phyloP scores from a whole-genome alignment of 1,284 basidiomycete genomes.

The Marasmius oreades region DNA sequence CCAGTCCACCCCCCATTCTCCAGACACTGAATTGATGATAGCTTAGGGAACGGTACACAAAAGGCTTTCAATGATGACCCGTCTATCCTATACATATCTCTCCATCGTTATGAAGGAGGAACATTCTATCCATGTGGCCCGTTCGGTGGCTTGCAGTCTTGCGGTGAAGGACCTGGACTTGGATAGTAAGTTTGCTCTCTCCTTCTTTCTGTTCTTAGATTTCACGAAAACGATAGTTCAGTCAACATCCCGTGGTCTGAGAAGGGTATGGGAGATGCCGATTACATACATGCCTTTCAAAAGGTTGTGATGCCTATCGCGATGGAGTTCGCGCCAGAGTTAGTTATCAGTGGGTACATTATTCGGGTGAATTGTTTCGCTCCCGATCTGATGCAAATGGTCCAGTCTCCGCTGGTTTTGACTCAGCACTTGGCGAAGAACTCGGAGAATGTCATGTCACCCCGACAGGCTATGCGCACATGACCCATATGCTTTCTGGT shows the following conservation, averaged over 20 bases:
- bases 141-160: constrained; percentile 84
- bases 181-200: constrained; percentile 66
- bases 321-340: constrained; percentile 91
- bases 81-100: constrained; percentile 90
- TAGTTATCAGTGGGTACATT: constrained; percentile 81
- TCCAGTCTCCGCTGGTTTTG: constrained; percentile 95
- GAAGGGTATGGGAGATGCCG: constrained; percentile 87
- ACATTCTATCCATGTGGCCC: constrained; percentile 91
- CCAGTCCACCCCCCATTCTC: not conserved
- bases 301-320: constrained; percentile 97
- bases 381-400: constrained; percentile 3
- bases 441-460: constrained; percentile 90
- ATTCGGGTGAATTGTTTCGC: not conserved
- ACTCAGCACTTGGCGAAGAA: constrained; percentile 91
- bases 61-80: constrained; percentile 91
- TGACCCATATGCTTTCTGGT: constrained; percentile 94
- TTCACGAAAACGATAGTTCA: constrained; percentile 48
- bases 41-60: constrained; percentile 93
- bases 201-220: not conserved
- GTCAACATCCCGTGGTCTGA: constrained; percentile 97
- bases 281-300: constrained; percentile 97
- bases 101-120: constrained; percentile 93
- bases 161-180: constrained; percentile 78
- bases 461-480: constrained; percentile 95
- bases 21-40: not conserved